These are phyloP conservation scores for Phytophthora pinifolia DNA, from an alignment of 352 stramenopile genomes.

Conservation along the genomic window DNA sequence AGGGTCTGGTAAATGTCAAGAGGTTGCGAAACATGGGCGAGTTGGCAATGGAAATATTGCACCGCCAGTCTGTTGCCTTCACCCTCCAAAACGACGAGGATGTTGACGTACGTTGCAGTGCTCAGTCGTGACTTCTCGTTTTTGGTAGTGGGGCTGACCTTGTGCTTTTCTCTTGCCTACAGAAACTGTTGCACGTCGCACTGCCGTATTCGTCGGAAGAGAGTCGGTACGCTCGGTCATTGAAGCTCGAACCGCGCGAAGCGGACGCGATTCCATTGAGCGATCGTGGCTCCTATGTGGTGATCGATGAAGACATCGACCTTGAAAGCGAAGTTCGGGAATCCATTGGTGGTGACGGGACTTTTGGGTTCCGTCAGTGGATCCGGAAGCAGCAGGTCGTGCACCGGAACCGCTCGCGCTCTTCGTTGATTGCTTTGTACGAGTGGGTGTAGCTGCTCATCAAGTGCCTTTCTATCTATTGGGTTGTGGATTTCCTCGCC, in stretches of 20 bases:
- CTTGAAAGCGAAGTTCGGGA: constrained; percentile 78
- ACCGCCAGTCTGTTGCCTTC: constrained; percentile 70
- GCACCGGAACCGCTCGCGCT: constrained; percentile 72
- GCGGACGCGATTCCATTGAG: constrained; percentile 61
- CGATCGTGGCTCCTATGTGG: constrained; percentile 47
- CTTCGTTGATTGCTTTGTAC: constrained; percentile 47
- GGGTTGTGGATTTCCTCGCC: constrained; percentile 17
- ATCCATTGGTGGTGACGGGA: constrained; percentile 74
- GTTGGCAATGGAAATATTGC: constrained; percentile 76
- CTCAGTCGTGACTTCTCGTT: not conserved
- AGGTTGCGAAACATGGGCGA: constrained; percentile 74
- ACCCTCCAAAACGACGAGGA: constrained; percentile 54
- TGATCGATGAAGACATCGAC: constrained; percentile 68
- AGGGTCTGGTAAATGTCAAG: constrained; percentile 66
- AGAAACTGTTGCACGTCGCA: constrained; percentile 71
- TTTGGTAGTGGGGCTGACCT: not conserved
- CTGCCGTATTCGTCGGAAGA: constrained; percentile 76
- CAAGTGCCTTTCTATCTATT: constrained; percentile 15
- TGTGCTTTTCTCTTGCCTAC: constrained; percentile 2
- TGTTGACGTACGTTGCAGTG: constrained; percentile 54
- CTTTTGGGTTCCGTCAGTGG: constrained; percentile 80
- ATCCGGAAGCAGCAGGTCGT: constrained; percentile 85
- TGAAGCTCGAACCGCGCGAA: constrained; percentile 76
- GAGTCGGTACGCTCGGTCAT: constrained; percentile 69
- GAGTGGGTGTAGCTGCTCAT: constrained; percentile 65